Base-by-base conservation (phyloP, 2,329 filamentous ascomycete genomes). In the Stachybotrys elegans region DNA sequence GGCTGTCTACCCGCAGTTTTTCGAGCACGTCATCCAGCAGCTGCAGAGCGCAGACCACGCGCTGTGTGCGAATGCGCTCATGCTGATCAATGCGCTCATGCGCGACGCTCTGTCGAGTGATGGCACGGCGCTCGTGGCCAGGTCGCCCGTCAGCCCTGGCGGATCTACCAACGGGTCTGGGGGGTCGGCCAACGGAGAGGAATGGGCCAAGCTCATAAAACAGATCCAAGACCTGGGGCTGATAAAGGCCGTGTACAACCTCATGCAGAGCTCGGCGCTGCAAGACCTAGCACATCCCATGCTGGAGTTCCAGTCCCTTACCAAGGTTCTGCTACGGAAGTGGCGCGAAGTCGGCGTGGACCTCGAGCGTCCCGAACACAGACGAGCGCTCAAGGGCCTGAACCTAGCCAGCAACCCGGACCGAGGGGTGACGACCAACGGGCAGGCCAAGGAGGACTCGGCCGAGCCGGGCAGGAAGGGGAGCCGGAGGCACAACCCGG, bases 121-220 rank as follows among this genome's bases (percentile, higher is more conserved):
- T 42, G 73, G 74, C 35, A 78, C 84, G 22, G 16, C 7, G 47
- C 48, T 55, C 36, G 46, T 51, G 13, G 54, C 58, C 43, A 59
- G 63, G 19, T 51, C 51, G 6, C 31, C 31, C 9, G 31, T 16
- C n/a, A 16, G 14, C 9, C 9, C 31, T 16, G 9, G 8, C n/a
- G 9, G 14, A 8, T 17, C 31, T 7, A 34, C 9, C n/a, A 55
- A 58, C 22, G n/a, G n/a, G n/a, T 29, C 36, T 22, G 58, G 57
- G 9, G 49, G 51, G 16, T 13, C 38, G 6, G 38, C 49, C 4
- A 54, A 56, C 25, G 57, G 62, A 13, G 83, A 88, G 48, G 92
- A 97, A 57, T 97, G 93, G 91, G 88, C 90, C 40, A 93, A 88
- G 57, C 94, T 97, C 57, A 91, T 98, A 65, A 95, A 95, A 70